These are phyloP conservation scores for Allium cepa DNA, from an alignment of 106 monocot genomes.

Conservation along the genomic window DNA sequence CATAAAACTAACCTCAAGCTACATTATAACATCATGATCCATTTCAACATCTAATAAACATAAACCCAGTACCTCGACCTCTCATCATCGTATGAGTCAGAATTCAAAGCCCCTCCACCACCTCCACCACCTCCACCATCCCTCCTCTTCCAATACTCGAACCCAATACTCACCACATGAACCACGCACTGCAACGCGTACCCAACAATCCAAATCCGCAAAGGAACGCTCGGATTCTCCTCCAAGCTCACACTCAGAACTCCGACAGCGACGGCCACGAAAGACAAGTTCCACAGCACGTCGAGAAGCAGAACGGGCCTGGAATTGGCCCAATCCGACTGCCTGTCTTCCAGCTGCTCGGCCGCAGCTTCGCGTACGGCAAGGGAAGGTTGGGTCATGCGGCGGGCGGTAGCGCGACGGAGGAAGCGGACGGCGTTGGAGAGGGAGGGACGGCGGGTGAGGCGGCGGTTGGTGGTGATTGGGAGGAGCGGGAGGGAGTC, in stretches of 20 bases:
- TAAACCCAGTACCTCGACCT: no score
- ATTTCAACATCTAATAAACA: no score
- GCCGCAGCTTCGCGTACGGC: not conserved
- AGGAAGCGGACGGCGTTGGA: not conserved
- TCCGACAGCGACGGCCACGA: not conserved
- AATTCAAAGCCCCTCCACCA: no score
- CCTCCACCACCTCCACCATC: no score
- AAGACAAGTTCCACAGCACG: not conserved
- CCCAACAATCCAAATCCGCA: not conserved
- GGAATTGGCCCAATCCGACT: not conserved
- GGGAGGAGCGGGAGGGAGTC: not conserved
- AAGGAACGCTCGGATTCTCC: not conserved
- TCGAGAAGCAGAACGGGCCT: not conserved
- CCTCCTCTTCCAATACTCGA: no score
- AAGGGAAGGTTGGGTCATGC: not conserved
- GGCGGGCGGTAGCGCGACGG: not conserved
- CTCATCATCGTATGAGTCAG: no score
- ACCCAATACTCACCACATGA: not conserved
- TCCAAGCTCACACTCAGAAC: not conserved
- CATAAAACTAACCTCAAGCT: no score
- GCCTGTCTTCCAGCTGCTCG: not conserved
- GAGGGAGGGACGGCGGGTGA: not conserved
- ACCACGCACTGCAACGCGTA: not conserved
- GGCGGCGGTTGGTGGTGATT: not conserved
- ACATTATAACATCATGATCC: no score